Percentiles rank a stretch among this genome's conserved stretches.
Evolutionary conservation across 2,329 filamentous ascomycete species (phyloP).

Genomic region (Aspergillus tanneri): DNA sequence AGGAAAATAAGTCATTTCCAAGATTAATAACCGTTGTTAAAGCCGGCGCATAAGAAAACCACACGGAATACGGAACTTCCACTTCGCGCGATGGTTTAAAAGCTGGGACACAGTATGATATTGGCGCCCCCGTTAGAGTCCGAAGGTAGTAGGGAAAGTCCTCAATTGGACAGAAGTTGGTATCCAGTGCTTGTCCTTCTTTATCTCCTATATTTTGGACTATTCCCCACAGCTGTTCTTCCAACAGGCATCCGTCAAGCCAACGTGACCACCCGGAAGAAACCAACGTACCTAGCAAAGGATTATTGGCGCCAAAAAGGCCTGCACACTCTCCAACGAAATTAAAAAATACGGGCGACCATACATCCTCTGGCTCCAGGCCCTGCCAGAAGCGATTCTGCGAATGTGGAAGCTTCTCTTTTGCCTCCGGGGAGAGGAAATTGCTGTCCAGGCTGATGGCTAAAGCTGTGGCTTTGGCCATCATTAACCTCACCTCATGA

Average conservation of each 20-base stretch:
- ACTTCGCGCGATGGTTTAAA: neutral
- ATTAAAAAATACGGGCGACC: neutral
- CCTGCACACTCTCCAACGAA: neutral
- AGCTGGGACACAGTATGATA: neutral
- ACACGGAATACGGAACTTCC: neutral
- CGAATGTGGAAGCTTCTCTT: neutral
- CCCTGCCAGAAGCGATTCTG: neutral
- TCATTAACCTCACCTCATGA: neutral
- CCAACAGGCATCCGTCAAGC: neutral
- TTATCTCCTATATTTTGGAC: neutral
- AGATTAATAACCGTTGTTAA: neutral
- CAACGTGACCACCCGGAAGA: neutral
- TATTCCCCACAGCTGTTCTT: neutral
- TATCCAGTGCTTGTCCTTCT: neutral
- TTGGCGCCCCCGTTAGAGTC: neutral
- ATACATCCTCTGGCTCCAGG: neutral
- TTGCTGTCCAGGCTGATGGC: neutral
- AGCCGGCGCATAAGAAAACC: constrained; percentile 1
- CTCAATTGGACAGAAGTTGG: neutral
- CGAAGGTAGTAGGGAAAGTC: constrained; percentile 2
- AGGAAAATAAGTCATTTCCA: constrained; percentile 2
- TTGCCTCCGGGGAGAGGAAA: neutral
- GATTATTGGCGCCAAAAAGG: neutral
- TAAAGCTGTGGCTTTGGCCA: neutral
- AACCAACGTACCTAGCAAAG: neutral